Evolutionary conservation across 2,329 filamentous ascomycete species (phyloP).

Genomic region (Magnaporthiopsis rhizophila): DNA sequence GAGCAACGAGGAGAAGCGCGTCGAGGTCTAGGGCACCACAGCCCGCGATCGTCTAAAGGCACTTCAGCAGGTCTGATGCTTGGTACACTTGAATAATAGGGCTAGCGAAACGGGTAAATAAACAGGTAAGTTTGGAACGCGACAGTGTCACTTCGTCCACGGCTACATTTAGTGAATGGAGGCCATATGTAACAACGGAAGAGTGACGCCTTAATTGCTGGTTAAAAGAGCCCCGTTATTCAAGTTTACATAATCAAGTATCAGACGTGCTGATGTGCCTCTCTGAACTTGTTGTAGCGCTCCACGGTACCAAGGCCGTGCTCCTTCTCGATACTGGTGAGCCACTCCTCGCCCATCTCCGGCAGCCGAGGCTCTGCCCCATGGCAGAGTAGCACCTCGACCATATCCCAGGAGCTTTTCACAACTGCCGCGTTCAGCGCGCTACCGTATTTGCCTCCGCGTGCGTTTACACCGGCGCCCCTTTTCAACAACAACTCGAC

Average conservation of each 20-base stretch:
- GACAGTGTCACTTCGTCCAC: too few species aligned
- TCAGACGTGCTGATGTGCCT: not conserved
- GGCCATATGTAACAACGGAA: too few species aligned
- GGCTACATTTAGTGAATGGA: too few species aligned
- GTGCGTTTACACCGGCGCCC: not conserved
- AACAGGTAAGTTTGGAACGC: too few species aligned
- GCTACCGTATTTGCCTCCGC: not conserved
- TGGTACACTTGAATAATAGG: too few species aligned
- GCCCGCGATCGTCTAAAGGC: too few species aligned
- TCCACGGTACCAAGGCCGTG: not conserved
- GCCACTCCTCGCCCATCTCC: not conserved
- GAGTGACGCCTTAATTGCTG: too few species aligned
- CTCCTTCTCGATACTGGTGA: not conserved
- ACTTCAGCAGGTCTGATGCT: too few species aligned
- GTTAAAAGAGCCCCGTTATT: too few species aligned
- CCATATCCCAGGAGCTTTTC: not conserved
- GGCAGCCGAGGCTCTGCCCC: not conserved
- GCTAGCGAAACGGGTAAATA: too few species aligned
- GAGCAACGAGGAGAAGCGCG: constrained; percentile 23
- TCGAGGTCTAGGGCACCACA: not conserved
- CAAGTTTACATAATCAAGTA: too few species aligned
- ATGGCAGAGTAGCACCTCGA: not conserved
- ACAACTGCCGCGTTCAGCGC: not conserved
- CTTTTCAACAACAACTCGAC: not conserved
- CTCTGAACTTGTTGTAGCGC: not conserved